Percentiles rank a stretch among this genome's conserved stretches.
phyloP scores from a whole-genome alignment of 129 eudicot genomes.

The Gnaphalium uliginosum region DNA sequence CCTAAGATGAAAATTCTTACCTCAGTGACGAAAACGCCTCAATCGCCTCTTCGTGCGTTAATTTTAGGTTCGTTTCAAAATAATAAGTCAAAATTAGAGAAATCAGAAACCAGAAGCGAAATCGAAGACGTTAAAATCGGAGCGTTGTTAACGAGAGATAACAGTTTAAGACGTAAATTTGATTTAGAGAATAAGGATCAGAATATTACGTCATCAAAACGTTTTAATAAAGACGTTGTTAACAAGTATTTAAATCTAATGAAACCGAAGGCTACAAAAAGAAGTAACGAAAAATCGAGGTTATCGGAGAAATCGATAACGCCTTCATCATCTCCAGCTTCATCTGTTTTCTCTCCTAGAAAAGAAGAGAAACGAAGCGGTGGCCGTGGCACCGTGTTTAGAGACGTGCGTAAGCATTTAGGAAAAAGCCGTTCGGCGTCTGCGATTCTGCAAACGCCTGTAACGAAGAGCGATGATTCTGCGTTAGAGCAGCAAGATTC shows the following conservation, averaged over 20 bases:
- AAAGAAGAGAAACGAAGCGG: conserved; percentile 54
- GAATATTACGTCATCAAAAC: conserved; percentile 28
- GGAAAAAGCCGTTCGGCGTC: conserved; percentile 65
- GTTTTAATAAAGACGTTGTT: conserved; percentile 40
- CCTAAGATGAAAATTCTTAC: conserved; percentile 32
- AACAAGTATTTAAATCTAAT: conserved; percentile 59
- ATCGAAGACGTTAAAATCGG: conserved; percentile 33
- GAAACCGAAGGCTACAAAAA: conserved; percentile 54
- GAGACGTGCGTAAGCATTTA: conserved; percentile 46
- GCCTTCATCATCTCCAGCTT: conserved; percentile 60
- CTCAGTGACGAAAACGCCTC: conserved; percentile 38
- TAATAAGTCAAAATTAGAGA: conserved; percentile 37
- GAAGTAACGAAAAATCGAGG: conserved; percentile 38
- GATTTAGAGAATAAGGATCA: conserved; percentile 29
- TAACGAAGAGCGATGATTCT: conserved; percentile 56
- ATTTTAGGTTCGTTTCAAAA: conserved; percentile 45
- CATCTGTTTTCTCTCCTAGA: conserved; percentile 50
- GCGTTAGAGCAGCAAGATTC: conserved; percentile 57
- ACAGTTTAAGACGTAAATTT: conserved; percentile 56
- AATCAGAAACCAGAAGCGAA: not conserved
- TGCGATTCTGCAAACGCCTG: conserved; percentile 35
- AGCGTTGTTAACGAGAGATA: conserved; percentile 44
- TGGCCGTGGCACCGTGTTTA: conserved; percentile 39
- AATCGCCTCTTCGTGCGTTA: conserved; percentile 53
- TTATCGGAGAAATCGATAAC: conserved; percentile 39